Percentiles rank a stretch among this genome's conserved stretches.
phyloP scores from a whole-genome alignment of 305 asterid species.

The Fraxinus platypoda region DNA sequence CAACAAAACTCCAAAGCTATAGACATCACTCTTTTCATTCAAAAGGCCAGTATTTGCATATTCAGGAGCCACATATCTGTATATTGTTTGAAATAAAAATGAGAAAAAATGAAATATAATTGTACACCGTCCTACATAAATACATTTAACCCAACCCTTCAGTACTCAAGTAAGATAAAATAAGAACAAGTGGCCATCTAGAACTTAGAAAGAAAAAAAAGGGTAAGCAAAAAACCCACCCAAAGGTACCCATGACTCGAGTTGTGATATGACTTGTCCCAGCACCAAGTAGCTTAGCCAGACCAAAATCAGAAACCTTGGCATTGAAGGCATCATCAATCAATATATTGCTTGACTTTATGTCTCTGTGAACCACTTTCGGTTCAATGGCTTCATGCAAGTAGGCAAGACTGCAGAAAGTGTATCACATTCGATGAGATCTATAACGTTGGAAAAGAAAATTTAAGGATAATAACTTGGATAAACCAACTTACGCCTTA shows the following conservation, averaged over 20 bases:
- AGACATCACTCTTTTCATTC: constrained; percentile 87
- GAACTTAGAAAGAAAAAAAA: background rate
- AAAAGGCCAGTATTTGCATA: constrained; percentile 89
- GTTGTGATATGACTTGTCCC: constrained; percentile 96
- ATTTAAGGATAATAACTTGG: background rate
- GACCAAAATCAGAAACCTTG: constrained; percentile 91
- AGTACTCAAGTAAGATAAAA: background rate
- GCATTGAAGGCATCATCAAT: constrained; percentile 87
- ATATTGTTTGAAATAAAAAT: constrained; percentile 5
- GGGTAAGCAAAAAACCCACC: constrained; percentile 49
- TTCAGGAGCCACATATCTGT: constrained; percentile 96
- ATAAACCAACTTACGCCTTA: constrained; percentile 70
- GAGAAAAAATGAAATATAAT: constrained; percentile 5
- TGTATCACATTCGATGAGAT: constrained; percentile 33
- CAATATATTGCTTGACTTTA: constrained; percentile 88
- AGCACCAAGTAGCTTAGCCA: constrained; percentile 94
- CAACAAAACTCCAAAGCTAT: constrained; percentile 87
- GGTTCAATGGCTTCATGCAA: constrained; percentile 93
- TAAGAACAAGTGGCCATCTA: background rate
- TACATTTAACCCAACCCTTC: background rate
- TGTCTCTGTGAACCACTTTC: constrained; percentile 91
- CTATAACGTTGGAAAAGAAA: background rate
- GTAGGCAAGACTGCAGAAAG: constrained; percentile 72
- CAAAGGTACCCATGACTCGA: constrained; percentile 96
- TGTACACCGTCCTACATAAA: background rate